Conservation (phyloP, 2,329 filamentous ascomycete genomes). For the Xylaria sp. region DNA sequence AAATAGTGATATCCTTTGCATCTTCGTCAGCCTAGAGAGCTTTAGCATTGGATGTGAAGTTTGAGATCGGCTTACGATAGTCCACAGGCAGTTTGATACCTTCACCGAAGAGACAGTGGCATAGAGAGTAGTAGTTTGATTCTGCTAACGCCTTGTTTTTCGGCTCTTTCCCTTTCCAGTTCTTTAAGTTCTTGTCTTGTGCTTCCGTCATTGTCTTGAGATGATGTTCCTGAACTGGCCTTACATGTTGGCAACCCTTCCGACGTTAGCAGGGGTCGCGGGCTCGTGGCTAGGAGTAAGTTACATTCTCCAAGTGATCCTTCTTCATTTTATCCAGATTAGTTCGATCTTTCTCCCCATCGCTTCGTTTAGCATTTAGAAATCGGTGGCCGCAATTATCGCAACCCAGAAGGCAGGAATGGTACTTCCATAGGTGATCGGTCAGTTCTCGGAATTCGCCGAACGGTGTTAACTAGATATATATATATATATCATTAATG, state of each 20-base stretch:
- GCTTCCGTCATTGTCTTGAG: slow-evolving; percentile 20
- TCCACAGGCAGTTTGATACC: slow-evolving; percentile 4
- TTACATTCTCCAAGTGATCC: slow-evolving; percentile 1
- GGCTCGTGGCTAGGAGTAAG: neutral
- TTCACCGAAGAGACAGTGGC: slow-evolving; percentile 15
- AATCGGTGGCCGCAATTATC: slow-evolving; percentile 22
- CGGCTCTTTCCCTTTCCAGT: neutral
- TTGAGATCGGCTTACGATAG: neutral
- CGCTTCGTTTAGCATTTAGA: neutral
- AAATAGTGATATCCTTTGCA: slow-evolving; percentile 17
- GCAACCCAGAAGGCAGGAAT: slow-evolving; percentile 26
- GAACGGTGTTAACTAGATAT: slow-evolving; percentile 9
- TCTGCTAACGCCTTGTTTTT: neutral
- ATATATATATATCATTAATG: neutral
- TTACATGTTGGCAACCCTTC: neutral
- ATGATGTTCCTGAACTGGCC: neutral
- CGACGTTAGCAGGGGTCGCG: neutral
- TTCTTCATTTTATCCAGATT: slow-evolving; percentile 3
- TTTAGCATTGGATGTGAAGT: neutral
- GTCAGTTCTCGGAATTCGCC: slow-evolving; percentile 10
- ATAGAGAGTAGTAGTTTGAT: slow-evolving; percentile 19
- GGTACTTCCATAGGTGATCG: slow-evolving; percentile 35
- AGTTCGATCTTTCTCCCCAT: neutral
- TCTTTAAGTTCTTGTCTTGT: slow-evolving; percentile 10
- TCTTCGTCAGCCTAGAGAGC: neutral